These are phyloP conservation scores for Ceratobasidium sp. DNA, from an alignment of 1,284 basidiomycete genomes.

Conservation along the genomic window DNA sequence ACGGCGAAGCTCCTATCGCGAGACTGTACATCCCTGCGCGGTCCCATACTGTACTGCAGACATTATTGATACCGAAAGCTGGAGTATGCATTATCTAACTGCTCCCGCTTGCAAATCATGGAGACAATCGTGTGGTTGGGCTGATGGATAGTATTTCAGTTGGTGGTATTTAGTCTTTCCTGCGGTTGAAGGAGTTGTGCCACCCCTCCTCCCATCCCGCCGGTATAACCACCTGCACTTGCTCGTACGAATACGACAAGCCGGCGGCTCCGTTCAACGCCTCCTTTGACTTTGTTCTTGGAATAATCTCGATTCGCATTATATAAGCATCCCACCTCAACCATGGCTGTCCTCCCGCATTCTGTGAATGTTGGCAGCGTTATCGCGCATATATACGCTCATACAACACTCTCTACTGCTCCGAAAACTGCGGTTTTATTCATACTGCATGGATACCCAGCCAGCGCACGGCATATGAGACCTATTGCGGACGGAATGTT, in stretches of 20 bases:
- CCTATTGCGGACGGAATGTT: constrained; percentile 28
- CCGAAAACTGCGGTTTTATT: constrained; percentile 26
- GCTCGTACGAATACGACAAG: no score
- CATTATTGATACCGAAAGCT: constrained; percentile 12
- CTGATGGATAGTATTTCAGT: not conserved
- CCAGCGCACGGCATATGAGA: constrained; percentile 33
- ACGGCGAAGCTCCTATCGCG: not conserved
- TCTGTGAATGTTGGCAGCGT: constrained; percentile 12
- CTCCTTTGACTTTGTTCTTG: no score
- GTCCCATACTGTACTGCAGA: not conserved
- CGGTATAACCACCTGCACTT: no score
- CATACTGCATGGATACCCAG: constrained; percentile 26
- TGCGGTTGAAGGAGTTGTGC: not conserved
- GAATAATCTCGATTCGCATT: not conserved
- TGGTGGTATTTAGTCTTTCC: not conserved
- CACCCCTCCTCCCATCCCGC: not conserved
- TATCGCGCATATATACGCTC: constrained; percentile 36
- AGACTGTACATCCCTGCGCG: not conserved
- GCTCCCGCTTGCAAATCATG: constrained; percentile 20
- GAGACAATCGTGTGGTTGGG: constrained; percentile 8
- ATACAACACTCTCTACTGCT: not conserved
- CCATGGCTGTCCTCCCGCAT: constrained; percentile 27
- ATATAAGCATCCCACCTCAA: not conserved
- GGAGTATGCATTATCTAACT: not conserved
- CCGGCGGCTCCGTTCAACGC: no score